phyloP scores from a whole-genome alignment of 257 asterid genomes.

The Plantago elongata region DNA sequence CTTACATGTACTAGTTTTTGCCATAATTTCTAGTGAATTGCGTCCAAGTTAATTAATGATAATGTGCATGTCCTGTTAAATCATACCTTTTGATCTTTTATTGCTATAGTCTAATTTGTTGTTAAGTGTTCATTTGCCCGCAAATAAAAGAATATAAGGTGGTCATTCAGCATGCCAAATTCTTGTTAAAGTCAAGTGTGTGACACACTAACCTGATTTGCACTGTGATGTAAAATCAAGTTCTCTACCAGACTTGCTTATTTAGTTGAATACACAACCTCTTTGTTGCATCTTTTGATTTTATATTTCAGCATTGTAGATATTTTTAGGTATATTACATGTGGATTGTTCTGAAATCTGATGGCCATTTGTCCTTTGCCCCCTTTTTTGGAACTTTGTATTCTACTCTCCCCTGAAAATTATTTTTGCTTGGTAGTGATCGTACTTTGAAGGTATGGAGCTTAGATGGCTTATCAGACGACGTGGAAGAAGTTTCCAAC shows the following conservation, averaged over 20 bases:
- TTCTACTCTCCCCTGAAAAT: conserved; percentile 11
- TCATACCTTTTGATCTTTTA: not conserved
- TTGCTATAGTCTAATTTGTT: not conserved
- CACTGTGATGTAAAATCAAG: no score
- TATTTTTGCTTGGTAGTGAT: conserved; percentile 47
- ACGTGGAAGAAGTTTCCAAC: conserved; percentile 38
- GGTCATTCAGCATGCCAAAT: no score
- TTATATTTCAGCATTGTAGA: not conserved
- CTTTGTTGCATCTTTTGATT: not conserved
- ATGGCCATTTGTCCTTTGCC: not conserved
- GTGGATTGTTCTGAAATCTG: not conserved
- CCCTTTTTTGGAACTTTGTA: not conserved
- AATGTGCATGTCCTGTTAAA: not conserved
- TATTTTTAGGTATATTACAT: not conserved
- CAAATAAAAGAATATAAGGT: no score
- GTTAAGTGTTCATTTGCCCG: no score
- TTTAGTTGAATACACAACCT: no score
- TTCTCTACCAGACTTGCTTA: no score
- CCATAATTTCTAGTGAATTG: not conserved
- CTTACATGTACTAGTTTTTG: not conserved
- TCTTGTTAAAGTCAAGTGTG: no score
- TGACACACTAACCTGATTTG: no score
- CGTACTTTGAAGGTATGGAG: conserved; percentile 89
- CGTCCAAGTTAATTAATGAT: not conserved
- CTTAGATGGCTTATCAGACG: conserved; percentile 55